Conservation (phyloP, 2,329 filamentous ascomycete species). For the Colletotrichum sp. region DNA sequence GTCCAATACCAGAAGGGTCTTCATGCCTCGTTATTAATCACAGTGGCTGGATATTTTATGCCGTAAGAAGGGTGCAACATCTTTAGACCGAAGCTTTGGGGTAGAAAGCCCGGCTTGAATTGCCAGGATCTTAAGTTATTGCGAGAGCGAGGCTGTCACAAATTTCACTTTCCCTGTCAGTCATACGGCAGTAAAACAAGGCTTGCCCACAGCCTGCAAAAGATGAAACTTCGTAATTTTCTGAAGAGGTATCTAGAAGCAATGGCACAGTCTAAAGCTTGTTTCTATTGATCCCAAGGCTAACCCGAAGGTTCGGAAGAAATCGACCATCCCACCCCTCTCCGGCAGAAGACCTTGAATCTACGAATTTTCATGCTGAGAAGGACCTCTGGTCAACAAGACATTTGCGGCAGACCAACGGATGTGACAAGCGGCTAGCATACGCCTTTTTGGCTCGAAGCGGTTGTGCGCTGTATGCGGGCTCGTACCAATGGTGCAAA, state of each 20-base stretch:
- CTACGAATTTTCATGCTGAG: neutral
- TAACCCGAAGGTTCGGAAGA: neutral
- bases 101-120: neutral
- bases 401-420: neutral
- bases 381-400: neutral
- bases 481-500: neutral
- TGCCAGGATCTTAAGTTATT: neutral
- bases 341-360: neutral
- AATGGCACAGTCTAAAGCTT: neutral
- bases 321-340: neutral
- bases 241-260: neutral
- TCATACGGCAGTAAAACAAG: neutral
- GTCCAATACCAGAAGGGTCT: neutral
- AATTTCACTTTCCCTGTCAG: neutral
- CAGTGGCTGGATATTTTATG: neutral
- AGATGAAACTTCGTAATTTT: neutral
- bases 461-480: neutral
- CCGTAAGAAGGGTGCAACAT: neutral
- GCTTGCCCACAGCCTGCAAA: neutral
- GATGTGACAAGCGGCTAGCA: neutral
- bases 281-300: neutral
- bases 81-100: neutral
- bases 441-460: neutral
- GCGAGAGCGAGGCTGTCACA: too few relatives aligned
- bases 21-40: neutral